These are phyloP conservation scores for Aspergillus felis DNA, from an alignment of 2,329 filamentous ascomycete species.

Conservation along the genomic window DNA sequence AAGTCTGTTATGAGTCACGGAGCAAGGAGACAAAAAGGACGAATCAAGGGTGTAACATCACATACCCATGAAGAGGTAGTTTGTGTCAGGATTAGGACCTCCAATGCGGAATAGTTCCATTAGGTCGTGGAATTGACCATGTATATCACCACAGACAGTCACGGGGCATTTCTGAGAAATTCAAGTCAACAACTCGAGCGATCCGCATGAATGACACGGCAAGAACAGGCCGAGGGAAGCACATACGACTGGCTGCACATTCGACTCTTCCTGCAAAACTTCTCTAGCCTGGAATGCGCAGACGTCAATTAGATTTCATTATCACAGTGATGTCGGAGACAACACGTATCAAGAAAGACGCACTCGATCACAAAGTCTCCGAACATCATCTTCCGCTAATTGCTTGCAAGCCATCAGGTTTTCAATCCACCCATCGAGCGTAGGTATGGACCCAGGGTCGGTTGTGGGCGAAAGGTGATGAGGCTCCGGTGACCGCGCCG, in stretches of 20 bases:
- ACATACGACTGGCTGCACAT: constrained; percentile 95
- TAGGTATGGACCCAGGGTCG: constrained; percentile 87
- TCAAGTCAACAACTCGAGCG: constrained; percentile 19
- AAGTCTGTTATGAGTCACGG: constrained; percentile 1
- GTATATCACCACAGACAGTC: constrained; percentile 97
- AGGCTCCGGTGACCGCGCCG: constrained; percentile 75
- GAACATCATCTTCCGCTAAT: constrained; percentile 88
- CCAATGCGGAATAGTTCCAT: constrained; percentile 99
- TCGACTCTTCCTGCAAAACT: constrained; percentile 94
- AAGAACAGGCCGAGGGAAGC: constrained; percentile 9
- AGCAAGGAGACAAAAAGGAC: not conserved
- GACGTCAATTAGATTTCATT: constrained; percentile 13
- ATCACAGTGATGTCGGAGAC: not conserved
- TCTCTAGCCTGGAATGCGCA: constrained; percentile 69
- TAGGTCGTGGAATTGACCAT: constrained; percentile 97
- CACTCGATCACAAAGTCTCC: constrained; percentile 97
- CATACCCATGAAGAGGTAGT: constrained; percentile 98
- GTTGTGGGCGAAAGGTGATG: constrained; percentile 70
- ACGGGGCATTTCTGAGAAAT: constrained; percentile 83
- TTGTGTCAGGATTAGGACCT: constrained; percentile 95
- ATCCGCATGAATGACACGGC: constrained; percentile 4
- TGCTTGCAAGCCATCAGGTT: constrained; percentile 98
- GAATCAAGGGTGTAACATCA: constrained; percentile 6
- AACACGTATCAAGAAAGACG: constrained; percentile 28
- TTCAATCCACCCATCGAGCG: constrained; percentile 97